Percentiles rank a stretch among this genome's conserved stretches.
Evolutionary conservation across 2,329 filamentous ascomycete species (phyloP).

Genomic region (Alternaria conjuncta): DNA sequence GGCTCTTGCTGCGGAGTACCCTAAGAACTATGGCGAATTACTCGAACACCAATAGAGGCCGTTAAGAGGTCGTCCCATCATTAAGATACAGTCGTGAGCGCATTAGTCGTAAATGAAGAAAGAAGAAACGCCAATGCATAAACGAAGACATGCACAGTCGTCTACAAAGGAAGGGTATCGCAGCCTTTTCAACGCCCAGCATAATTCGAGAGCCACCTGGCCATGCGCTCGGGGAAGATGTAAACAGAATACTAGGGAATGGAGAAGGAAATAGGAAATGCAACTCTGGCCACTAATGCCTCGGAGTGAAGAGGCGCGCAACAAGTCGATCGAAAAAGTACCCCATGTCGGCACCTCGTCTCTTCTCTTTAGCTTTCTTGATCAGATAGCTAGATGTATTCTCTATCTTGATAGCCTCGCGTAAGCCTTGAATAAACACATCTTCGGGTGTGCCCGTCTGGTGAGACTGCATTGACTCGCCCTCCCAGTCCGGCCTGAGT

Average conservation of each 20-base stretch:
- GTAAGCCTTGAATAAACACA: constrained; percentile 38
- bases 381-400: constrained; percentile 29
- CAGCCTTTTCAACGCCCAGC: neutral
- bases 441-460: constrained; percentile 19
- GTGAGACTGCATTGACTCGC: constrained; percentile 20
- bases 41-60: neutral
- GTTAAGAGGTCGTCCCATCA: neutral
- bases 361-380: constrained; percentile 24
- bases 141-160: neutral
- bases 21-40: neutral
- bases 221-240: neutral
- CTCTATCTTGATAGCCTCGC: constrained; percentile 29
- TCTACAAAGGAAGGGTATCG: constrained; percentile 5
- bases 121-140: neutral
- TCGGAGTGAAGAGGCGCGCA: constrained; percentile 39
- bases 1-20: neutral
- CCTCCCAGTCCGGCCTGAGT: constrained; percentile 37
- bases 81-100: neutral
- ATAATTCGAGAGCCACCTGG: neutral
- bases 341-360: constrained; percentile 39
- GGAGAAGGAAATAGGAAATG: neutral
- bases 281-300: neutral
- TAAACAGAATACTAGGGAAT: neutral
- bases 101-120: neutral
- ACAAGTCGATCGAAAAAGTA: constrained; percentile 49